phyloP scores from a whole-genome alignment of 495 filamentous ascomycete genomes.

The Usnea hakonensis region DNA sequence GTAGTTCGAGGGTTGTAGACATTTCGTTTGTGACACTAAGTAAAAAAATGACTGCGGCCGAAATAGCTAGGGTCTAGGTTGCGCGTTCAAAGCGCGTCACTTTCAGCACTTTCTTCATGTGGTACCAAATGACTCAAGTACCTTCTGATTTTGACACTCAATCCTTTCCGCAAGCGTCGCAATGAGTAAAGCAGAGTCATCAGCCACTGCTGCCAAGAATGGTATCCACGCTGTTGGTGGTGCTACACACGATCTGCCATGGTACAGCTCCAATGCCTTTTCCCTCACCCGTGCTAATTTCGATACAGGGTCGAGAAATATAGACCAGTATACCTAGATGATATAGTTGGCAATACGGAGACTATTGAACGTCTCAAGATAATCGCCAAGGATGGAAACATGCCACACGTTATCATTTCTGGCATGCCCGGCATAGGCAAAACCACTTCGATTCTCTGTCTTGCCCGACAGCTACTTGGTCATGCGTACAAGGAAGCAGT shows the following conservation, averaged over 20 bases:
- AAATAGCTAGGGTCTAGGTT: too few species aligned
- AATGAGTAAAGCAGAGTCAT: slow-evolving; percentile 13
- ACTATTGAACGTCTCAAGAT: slow-evolving; percentile 97
- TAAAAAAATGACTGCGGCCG: too few species aligned
- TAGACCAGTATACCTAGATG: slow-evolving; percentile 85
- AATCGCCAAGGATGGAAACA: slow-evolving; percentile 97
- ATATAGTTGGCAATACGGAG: slow-evolving; percentile 95
- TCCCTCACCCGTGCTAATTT: slow-evolving; percentile 15
- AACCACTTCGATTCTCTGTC: slow-evolving; percentile 90
- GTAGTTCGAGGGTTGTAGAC: too few species aligned
- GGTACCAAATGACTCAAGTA: neutral
- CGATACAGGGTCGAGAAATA: slow-evolving; percentile 86
- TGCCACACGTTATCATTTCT: slow-evolving; percentile 98
- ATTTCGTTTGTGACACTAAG: too few species aligned
- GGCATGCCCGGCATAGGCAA: slow-evolving; percentile 99
- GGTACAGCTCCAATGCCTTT: slow-evolving; percentile 5
- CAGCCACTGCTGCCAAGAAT: slow-evolving; percentile 61
- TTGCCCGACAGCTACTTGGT: slow-evolving; percentile 85
- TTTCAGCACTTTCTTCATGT: too few species aligned
- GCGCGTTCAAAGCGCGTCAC: neutral
- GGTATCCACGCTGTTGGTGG: slow-evolving; percentile 55
- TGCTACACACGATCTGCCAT: slow-evolving; percentile 75
- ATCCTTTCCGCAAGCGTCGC: neutral
- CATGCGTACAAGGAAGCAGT: slow-evolving; percentile 97
- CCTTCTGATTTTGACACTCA: neutral